Evolutionary conservation across 1,139 yeast genomes (phyloP), one percentile per base, ranked within the genome.

Genomic region (Blastobotrys apis): DNA sequence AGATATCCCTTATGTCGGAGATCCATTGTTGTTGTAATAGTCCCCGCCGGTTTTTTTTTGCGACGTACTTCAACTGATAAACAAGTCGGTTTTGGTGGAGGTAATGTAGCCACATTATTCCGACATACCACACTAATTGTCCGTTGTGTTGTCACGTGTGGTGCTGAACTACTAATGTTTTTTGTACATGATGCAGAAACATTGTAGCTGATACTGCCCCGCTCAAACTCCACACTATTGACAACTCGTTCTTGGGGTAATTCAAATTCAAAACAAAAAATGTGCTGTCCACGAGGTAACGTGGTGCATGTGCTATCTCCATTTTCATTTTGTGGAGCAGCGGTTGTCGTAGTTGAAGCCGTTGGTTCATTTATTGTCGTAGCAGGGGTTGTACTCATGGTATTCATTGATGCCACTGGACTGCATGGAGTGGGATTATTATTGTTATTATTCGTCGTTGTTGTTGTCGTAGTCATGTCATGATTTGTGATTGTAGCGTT

Each of bases 211-310:
- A 88, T 84, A 16, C 86, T 75, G 8, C 97, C 97, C 54, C 82
- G 80, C 53, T 90, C 96, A 58, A 88, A 88, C 53, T 81, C 84
- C 22, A 88, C 75, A 47, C 90, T 80, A 22, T 92, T 83, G 60
- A 74, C 81, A 3, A 86, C 72, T 50, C 84, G 74, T 54, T 77
- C 79, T 53, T 73, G 74, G 1, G 96, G 95, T 23, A 88, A 70
- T 52, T 77, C 81, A 37, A 87, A 85, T 41, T 83, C 78, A 58
- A 88, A 88, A 12, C 95, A 95, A 60, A 88, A 88, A 32, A 86
- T 69, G 63, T 88, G 97, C 57, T 85, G 92, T 23, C 97, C 97
- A 53, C 53, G 44, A 9, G 55, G 56, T n/a, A 52, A 44, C n/a
- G 46, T 40, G 27, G 27, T 25, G 12, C 27, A 25, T 25, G 27